Percentiles rank a stretch among this genome's conserved stretches.
Evolutionary conservation across 2,329 filamentous ascomycete genomes (phyloP).

Genomic region (Neospermospora avenae): DNA sequence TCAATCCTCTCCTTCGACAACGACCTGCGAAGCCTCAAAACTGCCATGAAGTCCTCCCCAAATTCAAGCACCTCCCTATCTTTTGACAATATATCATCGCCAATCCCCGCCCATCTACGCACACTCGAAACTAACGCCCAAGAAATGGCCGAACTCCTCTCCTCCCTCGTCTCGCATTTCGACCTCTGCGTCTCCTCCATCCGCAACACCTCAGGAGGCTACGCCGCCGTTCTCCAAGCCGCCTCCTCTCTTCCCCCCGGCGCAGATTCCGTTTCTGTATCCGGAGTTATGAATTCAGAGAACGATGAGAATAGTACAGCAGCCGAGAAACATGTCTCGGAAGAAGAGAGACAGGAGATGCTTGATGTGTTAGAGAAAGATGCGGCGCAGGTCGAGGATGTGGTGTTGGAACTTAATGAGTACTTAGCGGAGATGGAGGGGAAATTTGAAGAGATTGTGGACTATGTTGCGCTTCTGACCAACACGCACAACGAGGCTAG

Average conservation of each 20-base stretch:
- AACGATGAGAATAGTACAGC: slow-evolving; percentile 55
- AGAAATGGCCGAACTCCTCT: slow-evolving; percentile 76
- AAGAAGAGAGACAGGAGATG: slow-evolving; percentile 78
- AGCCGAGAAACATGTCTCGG: slow-evolving; percentile 62
- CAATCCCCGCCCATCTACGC: slow-evolving; percentile 45
- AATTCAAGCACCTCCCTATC: slow-evolving; percentile 33
- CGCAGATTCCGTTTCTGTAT: slow-evolving; percentile 56
- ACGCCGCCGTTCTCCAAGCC: slow-evolving; percentile 64
- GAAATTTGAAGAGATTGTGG: slow-evolving; percentile 60
- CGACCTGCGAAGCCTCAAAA: slow-evolving; percentile 64
- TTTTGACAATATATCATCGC: slow-evolving; percentile 27
- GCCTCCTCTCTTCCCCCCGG: slow-evolving; percentile 56
- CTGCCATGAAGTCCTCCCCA: slow-evolving; percentile 36
- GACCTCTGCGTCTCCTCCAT: slow-evolving; percentile 91
- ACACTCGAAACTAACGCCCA: slow-evolving; percentile 58
- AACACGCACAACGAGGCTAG: slow-evolving; percentile 55
- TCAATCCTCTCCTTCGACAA: slow-evolving; percentile 67
- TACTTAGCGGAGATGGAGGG: slow-evolving; percentile 74
- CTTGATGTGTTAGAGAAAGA: slow-evolving; percentile 75
- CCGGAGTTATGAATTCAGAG: slow-evolving; percentile 57
- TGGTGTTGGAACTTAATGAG: slow-evolving; percentile 69
- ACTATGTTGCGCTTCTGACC: slow-evolving; percentile 57
- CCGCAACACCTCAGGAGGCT: slow-evolving; percentile 81
- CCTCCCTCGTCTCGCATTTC: slow-evolving; percentile 82
- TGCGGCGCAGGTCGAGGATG: slow-evolving; percentile 62